These are phyloP conservation scores for Kodamaea fukazawae DNA, from an alignment of 805 yeast genomes.

Conservation along the genomic window DNA sequence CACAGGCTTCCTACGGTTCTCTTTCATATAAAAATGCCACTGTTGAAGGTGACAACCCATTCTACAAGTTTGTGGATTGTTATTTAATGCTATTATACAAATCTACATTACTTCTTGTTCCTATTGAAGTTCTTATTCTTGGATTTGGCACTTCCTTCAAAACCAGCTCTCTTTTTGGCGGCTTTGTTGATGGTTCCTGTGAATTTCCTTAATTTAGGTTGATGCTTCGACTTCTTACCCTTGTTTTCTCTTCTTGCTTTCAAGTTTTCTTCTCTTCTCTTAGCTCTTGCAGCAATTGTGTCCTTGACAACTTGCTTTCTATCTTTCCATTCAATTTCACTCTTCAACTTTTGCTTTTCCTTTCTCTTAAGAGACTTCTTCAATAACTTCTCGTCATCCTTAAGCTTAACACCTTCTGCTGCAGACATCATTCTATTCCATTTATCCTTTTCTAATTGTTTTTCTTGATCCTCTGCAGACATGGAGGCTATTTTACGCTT, in stretches of 20 bases:
- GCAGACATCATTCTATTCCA: conserved; percentile 85
- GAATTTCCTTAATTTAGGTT: conserved; percentile 65
- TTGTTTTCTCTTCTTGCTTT: conserved; percentile 81
- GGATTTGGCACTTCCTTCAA: conserved; percentile 68
- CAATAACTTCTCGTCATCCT: conserved; percentile 85
- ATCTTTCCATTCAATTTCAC: conserved; percentile 90
- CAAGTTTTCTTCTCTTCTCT: conserved; percentile 90
- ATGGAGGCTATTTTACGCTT: conserved; percentile 59
- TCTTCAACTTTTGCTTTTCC: conserved; percentile 77
- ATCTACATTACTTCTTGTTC: conserved; percentile 2
- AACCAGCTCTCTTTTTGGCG: conserved; percentile 72
- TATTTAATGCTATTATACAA: neutral
- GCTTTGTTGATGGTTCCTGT: conserved; percentile 53
- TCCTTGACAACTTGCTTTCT: conserved; percentile 78
- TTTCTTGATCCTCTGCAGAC: conserved; percentile 59
- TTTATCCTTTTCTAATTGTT: conserved; percentile 65
- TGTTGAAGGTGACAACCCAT: too few relatives aligned
- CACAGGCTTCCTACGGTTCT: too few relatives aligned
- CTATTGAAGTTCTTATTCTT: conserved; percentile 22
- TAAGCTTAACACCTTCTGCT: conserved; percentile 84
- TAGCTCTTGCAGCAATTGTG: conserved; percentile 68
- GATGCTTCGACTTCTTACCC: conserved; percentile 74
- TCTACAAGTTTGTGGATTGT: too few relatives aligned
- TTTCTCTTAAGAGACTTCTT: conserved; percentile 83
- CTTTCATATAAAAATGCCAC: too few relatives aligned